A percentile compares a stretch with the other conserved stretches of the same genome.
phyloP scores from a whole-genome alignment of 2,329 filamentous ascomycete genomes.

The Trichoderma sp. region DNA sequence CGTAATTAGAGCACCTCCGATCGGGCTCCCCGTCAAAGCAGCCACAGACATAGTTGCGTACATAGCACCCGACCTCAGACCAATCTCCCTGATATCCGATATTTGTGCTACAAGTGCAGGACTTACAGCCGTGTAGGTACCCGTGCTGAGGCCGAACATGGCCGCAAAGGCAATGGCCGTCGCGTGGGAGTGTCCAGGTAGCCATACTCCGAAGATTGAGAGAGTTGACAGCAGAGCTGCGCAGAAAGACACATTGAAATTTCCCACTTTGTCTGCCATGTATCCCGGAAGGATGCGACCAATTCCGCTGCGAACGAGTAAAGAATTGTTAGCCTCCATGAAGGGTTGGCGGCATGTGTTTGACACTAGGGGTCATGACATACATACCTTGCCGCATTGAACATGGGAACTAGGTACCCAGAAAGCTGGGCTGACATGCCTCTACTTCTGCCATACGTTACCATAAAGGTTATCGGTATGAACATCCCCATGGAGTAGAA shows the following conservation, averaged over 20 bases:
- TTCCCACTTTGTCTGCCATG: not conserved
- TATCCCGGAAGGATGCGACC: conserved; percentile 7
- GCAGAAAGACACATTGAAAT: not conserved
- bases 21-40: not conserved
- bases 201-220: not conserved
- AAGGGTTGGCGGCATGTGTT: not conserved
- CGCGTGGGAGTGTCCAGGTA: conserved; percentile 4
- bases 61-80: not conserved
- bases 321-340: not conserved
- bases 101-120: conserved; percentile 6
- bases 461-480: conserved; percentile 4
- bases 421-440: conserved; percentile 7
- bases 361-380: not conserved
- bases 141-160: not conserved
- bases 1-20: conserved; percentile 2
- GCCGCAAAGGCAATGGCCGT: not conserved
- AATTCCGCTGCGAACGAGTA: not conserved
- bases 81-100: conserved; percentile 10
- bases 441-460: not conserved
- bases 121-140: not conserved
- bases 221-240: not conserved
- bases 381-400: conserved; percentile 1
- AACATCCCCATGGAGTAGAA: conserved; percentile 10
- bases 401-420: not conserved
- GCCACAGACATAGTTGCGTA: conserved; percentile 2